phyloP scores from a whole-genome alignment of 1,284 basidiomycete genomes.

The Porogramme epimiltina region DNA sequence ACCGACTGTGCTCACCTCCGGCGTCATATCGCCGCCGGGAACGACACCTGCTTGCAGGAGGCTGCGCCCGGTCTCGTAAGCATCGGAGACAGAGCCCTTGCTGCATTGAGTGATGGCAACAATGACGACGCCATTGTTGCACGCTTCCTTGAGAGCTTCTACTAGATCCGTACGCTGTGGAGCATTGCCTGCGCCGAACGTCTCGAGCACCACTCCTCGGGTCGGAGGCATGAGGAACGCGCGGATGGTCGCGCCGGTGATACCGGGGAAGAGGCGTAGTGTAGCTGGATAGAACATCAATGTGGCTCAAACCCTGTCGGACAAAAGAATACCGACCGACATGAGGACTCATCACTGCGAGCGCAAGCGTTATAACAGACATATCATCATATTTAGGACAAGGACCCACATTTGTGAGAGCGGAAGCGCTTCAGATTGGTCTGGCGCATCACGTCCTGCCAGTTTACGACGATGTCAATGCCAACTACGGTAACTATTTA shows the following conservation, averaged over 20 bases:
- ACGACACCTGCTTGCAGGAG: conserved; percentile 76
- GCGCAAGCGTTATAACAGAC: background rate
- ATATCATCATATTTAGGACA: background rate
- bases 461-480: conserved; percentile 87
- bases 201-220: conserved; percentile 83
- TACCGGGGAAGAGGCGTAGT: conserved; percentile 86
- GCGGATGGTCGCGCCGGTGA: conserved; percentile 69
- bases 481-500: conserved; percentile 55
- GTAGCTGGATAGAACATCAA: conserved; percentile 48
- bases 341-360: conserved; percentile 73
- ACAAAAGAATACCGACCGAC: conserved; percentile 57
- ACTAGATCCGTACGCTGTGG: conserved; percentile 73
- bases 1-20: conserved; percentile 60
- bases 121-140: conserved; percentile 81
- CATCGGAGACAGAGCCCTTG: conserved; percentile 79
- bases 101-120: conserved; percentile 92
- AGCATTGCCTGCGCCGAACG: conserved; percentile 88
- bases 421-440: conserved; percentile 75
- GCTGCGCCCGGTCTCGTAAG: conserved; percentile 82
- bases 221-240: conserved; percentile 76
- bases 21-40: conserved; percentile 89
- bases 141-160: conserved; percentile 75
- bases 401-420: conserved; percentile 71
- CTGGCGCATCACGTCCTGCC: conserved; percentile 83
- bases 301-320: background rate